Conservation (phyloP, 129 eudicot species). For the Mikania micrantha region DNA sequence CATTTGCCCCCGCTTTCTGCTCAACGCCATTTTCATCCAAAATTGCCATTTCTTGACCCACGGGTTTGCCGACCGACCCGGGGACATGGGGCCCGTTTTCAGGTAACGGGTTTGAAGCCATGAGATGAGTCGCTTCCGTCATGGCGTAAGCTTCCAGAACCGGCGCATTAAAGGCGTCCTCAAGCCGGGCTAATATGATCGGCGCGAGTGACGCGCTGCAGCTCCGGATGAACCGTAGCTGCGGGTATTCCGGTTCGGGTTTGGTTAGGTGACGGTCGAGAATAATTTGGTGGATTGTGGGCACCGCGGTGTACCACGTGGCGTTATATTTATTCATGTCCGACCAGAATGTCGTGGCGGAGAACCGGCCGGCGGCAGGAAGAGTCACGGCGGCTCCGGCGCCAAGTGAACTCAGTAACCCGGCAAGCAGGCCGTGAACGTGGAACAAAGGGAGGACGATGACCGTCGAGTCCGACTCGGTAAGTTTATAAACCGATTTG, state of each 20-base stretch:
- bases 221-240: slow-evolving; percentile 89
- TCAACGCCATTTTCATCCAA: slow-evolving; percentile 69
- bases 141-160: slow-evolving; percentile 95
- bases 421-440: slow-evolving; percentile 87
- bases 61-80: slow-evolving; percentile 95
- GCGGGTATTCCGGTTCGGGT: slow-evolving; percentile 69
- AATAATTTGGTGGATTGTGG: slow-evolving; percentile 91
- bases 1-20: slow-evolving; percentile 45
- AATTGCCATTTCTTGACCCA: slow-evolving; percentile 92
- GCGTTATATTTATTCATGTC: slow-evolving; percentile 74
- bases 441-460: slow-evolving; percentile 88
- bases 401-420: slow-evolving; percentile 73
- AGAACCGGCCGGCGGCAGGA: slow-evolving; percentile 82
- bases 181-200: slow-evolving; percentile 54
- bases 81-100: slow-evolving; percentile 73
- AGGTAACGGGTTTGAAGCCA: slow-evolving; percentile 90
- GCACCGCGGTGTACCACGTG: slow-evolving; percentile 97
- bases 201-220: slow-evolving; percentile 98
- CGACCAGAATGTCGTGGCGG: slow-evolving; percentile 82
- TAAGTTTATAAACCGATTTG: slow-evolving; percentile 64
- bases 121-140: slow-evolving; percentile 93
- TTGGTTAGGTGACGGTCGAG: slow-evolving; percentile 63
- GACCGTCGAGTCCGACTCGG: slow-evolving; percentile 82
- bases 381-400: slow-evolving; percentile 82
- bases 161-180: slow-evolving; percentile 79